Base-by-base conservation (phyloP, 2,329 filamentous ascomycete species). In the Ophiostoma novo-ulmi region DNA sequence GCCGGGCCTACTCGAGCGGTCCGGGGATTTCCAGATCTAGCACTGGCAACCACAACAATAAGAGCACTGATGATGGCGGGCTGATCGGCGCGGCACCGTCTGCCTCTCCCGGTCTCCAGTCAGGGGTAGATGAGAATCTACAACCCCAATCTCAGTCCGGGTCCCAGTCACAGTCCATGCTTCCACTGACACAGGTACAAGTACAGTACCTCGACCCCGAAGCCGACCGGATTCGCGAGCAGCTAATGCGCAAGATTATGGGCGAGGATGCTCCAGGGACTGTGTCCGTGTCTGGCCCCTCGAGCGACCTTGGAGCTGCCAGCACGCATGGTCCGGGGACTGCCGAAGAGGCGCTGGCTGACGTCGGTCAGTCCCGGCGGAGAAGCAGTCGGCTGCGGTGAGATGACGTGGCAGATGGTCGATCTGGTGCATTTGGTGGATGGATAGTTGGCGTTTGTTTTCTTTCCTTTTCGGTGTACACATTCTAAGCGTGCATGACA, bases 201-300 rank as follows among this genome's bases (percentile, higher is more conserved):
- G 78, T 88, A 3, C 81, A 81, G 71, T 88, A 87, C 71, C 79
- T 82, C 5, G 84, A 87, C 71, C 82, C 84, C 0, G 81, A 84
- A 22, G 84, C 84, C 2, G 78, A 80, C 72, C 77, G 79, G 71
- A 79, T 78, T 69, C 83, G 81, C 75, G 80, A 79, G 39, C 77
- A 79, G 72, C 74, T 85, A 22, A 80, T 85, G 79, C 81, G 76
- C 69, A 81, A 80, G 73, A 83, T 85, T 79, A 70, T 77, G 71
- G 77, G 75, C 13, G 73, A 58, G 10, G 63, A 65, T 39, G 36
- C 36, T n/a, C 4, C 61, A n/a, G 61, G 31, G 44, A 20, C 44
- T 20, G 20, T 20, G 17, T 48, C 44, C 5, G 17, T 7, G 7
- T 20, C 22, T 44, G 64, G 39, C 20, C 38, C 64, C 17, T 38